These are phyloP conservation scores for Agastache rugosa DNA, from an alignment of 257 asterid genomes.

Conservation along the genomic window DNA sequence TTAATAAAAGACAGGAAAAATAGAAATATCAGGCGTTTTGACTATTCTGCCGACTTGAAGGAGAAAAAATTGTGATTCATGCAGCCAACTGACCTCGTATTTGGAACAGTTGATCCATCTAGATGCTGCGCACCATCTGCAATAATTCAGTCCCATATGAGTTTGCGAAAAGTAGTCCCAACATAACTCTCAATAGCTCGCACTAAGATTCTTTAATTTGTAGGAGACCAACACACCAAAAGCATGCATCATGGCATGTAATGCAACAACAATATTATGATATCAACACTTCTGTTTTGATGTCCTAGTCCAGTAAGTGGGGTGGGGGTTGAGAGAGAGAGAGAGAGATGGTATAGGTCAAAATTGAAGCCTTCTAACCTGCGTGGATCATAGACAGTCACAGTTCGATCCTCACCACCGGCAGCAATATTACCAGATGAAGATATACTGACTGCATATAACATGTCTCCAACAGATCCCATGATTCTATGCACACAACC, in stretches of 20 bases:
- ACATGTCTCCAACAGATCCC: slow-evolving; percentile 84
- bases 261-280: background rate
- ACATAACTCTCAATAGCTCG: background rate
- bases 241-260: background rate
- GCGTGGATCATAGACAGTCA: slow-evolving; percentile 90
- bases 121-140: slow-evolving; percentile 83
- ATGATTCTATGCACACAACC: slow-evolving; percentile 81
- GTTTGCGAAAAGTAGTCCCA: slow-evolving; percentile 10
- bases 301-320: no score
- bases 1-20: background rate
- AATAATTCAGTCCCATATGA: slow-evolving; percentile 8
- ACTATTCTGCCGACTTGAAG: background rate
- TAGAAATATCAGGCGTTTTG: background rate
- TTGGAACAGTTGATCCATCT: slow-evolving; percentile 89
- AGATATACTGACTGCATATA: slow-evolving; percentile 74
- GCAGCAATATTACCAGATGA: slow-evolving; percentile 76
- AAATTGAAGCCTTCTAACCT: slow-evolving; percentile 53
- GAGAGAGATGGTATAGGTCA: background rate
- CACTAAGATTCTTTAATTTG: background rate
- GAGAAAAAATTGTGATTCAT: background rate
- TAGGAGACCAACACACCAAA: slow-evolving; percentile 27
- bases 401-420: slow-evolving; percentile 91
- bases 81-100: slow-evolving; percentile 69
- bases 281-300: no score
- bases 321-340: no score